Percentiles rank a stretch among this genome's conserved stretches.
Evolutionary conservation across 2,329 filamentous ascomycete species (phyloP).

Genomic region (Metarhizium anisopliae): DNA sequence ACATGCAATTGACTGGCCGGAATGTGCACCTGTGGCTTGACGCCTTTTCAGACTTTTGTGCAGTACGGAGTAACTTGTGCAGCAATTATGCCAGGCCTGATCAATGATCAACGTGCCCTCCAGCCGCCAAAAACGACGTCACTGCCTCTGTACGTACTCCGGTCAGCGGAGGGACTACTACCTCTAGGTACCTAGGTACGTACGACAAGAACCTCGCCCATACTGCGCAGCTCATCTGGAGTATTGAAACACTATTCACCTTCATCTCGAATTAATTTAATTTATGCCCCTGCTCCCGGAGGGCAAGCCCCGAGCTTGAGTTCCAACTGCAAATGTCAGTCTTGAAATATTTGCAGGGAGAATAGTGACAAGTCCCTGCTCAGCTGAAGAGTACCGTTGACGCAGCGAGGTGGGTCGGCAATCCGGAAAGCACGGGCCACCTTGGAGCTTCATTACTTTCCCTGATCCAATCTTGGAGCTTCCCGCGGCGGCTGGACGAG

Average conservation of each 20-base stretch:
- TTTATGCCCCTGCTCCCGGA: too few relatives aligned
- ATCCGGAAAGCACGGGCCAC: not conserved
- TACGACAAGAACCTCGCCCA: too few relatives aligned
- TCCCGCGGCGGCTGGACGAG: not conserved
- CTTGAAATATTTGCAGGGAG: not conserved
- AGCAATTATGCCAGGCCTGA: not conserved
- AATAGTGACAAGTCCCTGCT: not conserved
- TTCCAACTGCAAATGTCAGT: too few relatives aligned
- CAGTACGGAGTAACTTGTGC: not conserved
- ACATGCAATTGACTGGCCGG: not conserved
- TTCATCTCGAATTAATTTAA: too few relatives aligned
- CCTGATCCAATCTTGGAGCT: slow-evolving; percentile 1
- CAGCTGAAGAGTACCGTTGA: not conserved
- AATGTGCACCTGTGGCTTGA: not conserved
- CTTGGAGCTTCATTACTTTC: not conserved
- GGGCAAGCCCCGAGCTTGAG: not conserved
- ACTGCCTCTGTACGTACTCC: not conserved
- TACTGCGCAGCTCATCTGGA: too few relatives aligned
- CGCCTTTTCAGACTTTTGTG: too few relatives aligned
- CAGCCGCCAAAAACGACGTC: too few relatives aligned
- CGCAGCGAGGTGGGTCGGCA: not conserved
- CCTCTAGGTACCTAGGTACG: too few relatives aligned
- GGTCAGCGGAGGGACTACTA: too few relatives aligned
- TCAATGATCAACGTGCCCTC: too few relatives aligned
- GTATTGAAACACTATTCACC: too few relatives aligned